Evolutionary conservation across 2,329 filamentous ascomycete species (phyloP).

Genomic region (Arthrobotrys sphaeroides): DNA sequence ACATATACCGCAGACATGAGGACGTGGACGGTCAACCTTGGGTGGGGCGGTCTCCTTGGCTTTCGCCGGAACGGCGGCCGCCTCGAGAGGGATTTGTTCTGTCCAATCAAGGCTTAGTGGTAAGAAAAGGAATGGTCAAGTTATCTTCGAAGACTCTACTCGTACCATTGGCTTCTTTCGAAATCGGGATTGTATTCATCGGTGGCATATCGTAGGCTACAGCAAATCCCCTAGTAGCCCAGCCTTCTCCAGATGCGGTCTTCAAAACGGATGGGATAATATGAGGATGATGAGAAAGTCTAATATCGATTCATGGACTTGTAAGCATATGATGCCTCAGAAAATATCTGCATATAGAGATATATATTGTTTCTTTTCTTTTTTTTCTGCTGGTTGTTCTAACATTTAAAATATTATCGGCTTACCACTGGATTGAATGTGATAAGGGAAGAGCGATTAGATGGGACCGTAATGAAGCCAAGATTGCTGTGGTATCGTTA

Average conservation of each 20-base stretch:
- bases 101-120: slow-evolving; percentile 42
- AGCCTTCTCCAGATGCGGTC: slow-evolving; percentile 37
- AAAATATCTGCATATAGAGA: no score
- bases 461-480: background rate
- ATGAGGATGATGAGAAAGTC: background rate
- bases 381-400: background rate
- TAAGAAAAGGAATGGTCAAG: slow-evolving; percentile 1
- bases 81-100: slow-evolving; percentile 41
- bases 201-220: slow-evolving; percentile 54
- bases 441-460: slow-evolving; percentile 1
- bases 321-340: slow-evolving; percentile 23
- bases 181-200: slow-evolving; percentile 47
- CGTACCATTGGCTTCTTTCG: slow-evolving; percentile 52
- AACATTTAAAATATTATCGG: slow-evolving; percentile 1
- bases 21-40: slow-evolving; percentile 96
- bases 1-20: slow-evolving; percentile 92
- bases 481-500: no score
- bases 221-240: slow-evolving; percentile 51
- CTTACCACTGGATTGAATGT: slow-evolving; percentile 34
- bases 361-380: background rate
- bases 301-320: background rate
- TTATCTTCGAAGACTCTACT: slow-evolving; percentile 6
- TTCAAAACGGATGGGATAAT: slow-evolving; percentile 24
- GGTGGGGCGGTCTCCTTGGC: slow-evolving; percentile 68
- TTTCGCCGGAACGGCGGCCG: slow-evolving; percentile 27